A percentile compares a stretch with the other conserved stretches of the same genome.
Conservation (phyloP, 768 basidiomycete genomes). For the Trametes maxima region DNA sequence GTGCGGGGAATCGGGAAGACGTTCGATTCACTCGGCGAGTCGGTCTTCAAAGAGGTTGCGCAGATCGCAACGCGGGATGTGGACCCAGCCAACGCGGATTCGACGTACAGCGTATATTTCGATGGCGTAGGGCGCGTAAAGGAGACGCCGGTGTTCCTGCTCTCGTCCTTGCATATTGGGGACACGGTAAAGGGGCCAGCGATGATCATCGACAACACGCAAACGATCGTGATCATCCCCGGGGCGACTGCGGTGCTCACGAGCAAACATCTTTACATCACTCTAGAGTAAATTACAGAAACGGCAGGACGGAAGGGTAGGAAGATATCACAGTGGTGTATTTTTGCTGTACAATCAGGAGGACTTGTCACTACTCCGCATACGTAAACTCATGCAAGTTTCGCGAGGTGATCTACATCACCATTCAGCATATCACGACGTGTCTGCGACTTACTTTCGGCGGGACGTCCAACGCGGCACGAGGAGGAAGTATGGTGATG, state of each 20-base stretch:
- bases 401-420: no score
- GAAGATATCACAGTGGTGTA: background rate
- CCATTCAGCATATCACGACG: no score
- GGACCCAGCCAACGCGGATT: slow-evolving; percentile 48
- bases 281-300: slow-evolving; percentile 33
- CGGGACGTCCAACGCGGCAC: no score
- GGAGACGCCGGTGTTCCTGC: slow-evolving; percentile 78
- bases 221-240: slow-evolving; percentile 89
- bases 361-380: no score
- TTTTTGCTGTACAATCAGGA: background rate
- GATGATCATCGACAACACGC: slow-evolving; percentile 93
- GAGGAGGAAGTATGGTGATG: no score
- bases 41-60: slow-evolving; percentile 76
- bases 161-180: slow-evolving; percentile 67
- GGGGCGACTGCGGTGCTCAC: slow-evolving; percentile 66
- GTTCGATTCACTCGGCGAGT: slow-evolving; percentile 76
- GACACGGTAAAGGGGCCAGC: slow-evolving; percentile 82
- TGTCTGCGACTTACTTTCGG: no score
- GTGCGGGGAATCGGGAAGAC: slow-evolving; percentile 91
- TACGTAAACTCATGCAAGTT: no score
- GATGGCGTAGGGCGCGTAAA: slow-evolving; percentile 74
- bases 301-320: background rate
- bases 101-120: slow-evolving; percentile 75
- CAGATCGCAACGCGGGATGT: slow-evolving; percentile 47
- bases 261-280: slow-evolving; percentile 67